phyloP scores from a whole-genome alignment of 2,329 filamentous ascomycete genomes.

The Claviceps cyperi region DNA sequence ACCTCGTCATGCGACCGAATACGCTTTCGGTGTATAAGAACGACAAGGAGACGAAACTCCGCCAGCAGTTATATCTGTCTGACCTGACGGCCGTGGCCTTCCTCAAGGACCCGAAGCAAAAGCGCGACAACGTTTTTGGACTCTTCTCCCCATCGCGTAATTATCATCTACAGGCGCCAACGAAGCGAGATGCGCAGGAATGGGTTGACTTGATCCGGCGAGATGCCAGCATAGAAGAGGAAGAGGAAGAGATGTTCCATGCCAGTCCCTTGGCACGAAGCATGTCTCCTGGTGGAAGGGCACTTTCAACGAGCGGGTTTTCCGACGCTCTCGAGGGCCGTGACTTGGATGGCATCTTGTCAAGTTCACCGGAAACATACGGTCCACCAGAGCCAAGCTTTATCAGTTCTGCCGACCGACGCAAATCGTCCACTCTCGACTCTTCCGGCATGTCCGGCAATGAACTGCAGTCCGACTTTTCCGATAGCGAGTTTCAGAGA shows the following conservation, averaged over 20 bases:
- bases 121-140: constrained; percentile 76
- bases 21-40: constrained; percentile 88
- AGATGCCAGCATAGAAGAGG: constrained; percentile 73
- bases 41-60: constrained; percentile 75
- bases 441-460: constrained; percentile 50
- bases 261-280: constrained; percentile 47
- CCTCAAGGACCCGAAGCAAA: constrained; percentile 79
- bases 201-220: constrained; percentile 75
- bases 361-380: constrained; percentile 48
- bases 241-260: constrained; percentile 70
- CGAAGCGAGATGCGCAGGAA: constrained; percentile 59
- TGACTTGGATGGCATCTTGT: constrained; percentile 30
- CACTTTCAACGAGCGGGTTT: constrained; percentile 1
- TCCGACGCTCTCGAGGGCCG: constrained; percentile 7
- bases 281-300: constrained; percentile 21
- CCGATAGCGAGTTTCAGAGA: constrained; percentile 46
- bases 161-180: constrained; percentile 72
- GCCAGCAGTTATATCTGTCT: constrained; percentile 73
- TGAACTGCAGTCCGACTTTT: constrained; percentile 71
- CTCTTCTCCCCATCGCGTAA: constrained; percentile 85
- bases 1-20: constrained; percentile 80
- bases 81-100: constrained; percentile 85
- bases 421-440: constrained; percentile 47
- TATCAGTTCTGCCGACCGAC: constrained; percentile 22
- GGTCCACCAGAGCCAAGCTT: constrained; percentile 21